Conservation (phyloP, 2,329 filamentous ascomycete genomes). For the Fusarium sp. region DNA sequence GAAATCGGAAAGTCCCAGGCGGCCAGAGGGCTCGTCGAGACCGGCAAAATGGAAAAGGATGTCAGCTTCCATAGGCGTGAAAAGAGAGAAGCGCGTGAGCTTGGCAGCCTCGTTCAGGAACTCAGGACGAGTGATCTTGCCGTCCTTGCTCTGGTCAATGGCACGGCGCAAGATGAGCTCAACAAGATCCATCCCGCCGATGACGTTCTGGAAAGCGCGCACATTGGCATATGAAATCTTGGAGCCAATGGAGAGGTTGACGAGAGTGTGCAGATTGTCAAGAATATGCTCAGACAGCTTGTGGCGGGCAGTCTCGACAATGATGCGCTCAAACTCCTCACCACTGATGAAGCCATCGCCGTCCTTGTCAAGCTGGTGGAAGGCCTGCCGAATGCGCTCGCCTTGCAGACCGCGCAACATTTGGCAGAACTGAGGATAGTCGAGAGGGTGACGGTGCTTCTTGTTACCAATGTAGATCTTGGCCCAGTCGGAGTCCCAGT, state of each 20-base stretch:
- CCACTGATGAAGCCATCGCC: conserved; percentile 95
- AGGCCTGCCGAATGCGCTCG: conserved; percentile 94
- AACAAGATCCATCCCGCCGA: conserved; percentile 96
- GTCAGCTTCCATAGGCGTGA: conserved; percentile 98
- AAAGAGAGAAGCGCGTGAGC: conserved; percentile 91
- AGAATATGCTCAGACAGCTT: conserved; percentile 97
- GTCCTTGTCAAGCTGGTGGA: conserved; percentile 89
- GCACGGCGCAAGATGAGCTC: conserved; percentile 93
- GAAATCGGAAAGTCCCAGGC: conserved; percentile 85
- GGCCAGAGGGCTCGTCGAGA: conserved; percentile 86
- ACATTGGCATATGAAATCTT: conserved; percentile 99
- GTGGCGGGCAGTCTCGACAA: conserved; percentile 89
- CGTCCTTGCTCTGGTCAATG: conserved; percentile 82
- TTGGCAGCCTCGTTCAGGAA: conserved; percentile 94
- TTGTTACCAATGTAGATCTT: conserved; percentile 91
- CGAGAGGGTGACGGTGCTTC: conserved; percentile 88
- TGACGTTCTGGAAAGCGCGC: conserved; percentile 96
- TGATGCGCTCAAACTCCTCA: conserved; percentile 96
- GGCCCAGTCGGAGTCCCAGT: conserved; percentile 98
- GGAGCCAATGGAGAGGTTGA: conserved; percentile 90
- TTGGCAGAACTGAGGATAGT: conserved; percentile 96
- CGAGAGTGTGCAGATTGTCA: conserved; percentile 88
- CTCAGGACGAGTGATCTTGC: conserved; percentile 92
- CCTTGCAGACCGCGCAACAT: conserved; percentile 97
- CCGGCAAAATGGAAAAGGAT: conserved; percentile 99